Percentiles rank a stretch among this genome's conserved stretches.
Evolutionary conservation across 2,329 filamentous ascomycete species (phyloP).

Genomic region (Catunica adiposa): DNA sequence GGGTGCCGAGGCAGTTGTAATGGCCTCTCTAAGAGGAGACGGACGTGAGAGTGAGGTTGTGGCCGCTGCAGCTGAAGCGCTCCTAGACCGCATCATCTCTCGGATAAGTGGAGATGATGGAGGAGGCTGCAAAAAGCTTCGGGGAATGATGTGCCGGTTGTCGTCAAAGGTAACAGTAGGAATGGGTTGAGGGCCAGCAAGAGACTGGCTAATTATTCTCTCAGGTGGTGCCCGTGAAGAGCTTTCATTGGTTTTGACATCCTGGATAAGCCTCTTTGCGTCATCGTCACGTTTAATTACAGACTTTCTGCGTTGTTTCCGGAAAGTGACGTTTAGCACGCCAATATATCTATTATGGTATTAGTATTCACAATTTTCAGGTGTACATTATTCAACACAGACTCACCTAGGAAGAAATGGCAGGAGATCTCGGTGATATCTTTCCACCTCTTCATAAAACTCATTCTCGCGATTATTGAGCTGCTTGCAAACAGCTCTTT

Average conservation of each 20-base stretch:
- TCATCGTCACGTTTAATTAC: conserved; percentile 34
- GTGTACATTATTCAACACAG: conserved; percentile 5
- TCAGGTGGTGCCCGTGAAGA: background rate
- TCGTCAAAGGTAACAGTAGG: conserved; percentile 89
- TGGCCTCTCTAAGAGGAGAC: background rate
- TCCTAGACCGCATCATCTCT: conserved; percentile 12
- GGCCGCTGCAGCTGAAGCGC: conserved; percentile 11
- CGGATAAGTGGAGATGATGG: conserved; percentile 12
- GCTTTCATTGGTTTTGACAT: background rate
- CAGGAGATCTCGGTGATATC: conserved; percentile 73
- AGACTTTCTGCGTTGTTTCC: conserved; percentile 58
- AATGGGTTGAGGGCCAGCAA: conserved; percentile 47
- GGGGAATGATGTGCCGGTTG: conserved; percentile 82
- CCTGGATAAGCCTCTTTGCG: conserved; percentile 16
- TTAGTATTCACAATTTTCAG: background rate
- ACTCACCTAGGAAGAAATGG: conserved; percentile 73
- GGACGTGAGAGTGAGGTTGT: background rate
- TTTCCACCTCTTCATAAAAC: conserved; percentile 94
- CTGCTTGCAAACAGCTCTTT: conserved; percentile 91
- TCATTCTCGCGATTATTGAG: conserved; percentile 96
- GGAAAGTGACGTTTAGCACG: conserved; percentile 89
- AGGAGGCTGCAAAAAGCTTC: conserved; percentile 54
- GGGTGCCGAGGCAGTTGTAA: conserved; percentile 9
- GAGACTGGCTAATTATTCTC: conserved; percentile 53
- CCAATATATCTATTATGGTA: conserved; percentile 65